Percentiles rank a stretch among this genome's conserved stretches.
Evolutionary conservation across 805 yeast genomes (phyloP).

Genomic region (Lachancea quebecensis): DNA sequence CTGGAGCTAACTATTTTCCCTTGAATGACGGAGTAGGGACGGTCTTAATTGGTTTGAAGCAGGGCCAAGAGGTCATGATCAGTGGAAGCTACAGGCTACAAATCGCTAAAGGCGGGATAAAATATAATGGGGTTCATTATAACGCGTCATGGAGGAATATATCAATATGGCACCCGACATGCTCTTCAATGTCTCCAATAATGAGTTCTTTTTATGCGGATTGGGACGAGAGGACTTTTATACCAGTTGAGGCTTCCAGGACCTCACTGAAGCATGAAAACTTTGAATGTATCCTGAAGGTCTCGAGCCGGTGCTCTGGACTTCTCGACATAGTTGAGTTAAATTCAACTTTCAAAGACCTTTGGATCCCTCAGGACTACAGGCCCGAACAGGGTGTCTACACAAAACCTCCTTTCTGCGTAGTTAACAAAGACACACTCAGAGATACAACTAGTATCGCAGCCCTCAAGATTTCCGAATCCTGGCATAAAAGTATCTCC

Average conservation of each 20-base stretch:
- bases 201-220: constrained; percentile 28
- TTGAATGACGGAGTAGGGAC: constrained; percentile 8
- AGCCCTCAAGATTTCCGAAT: constrained; percentile 14
- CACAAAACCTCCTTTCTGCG: not conserved
- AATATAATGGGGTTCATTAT: constrained; percentile 27
- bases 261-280: constrained; percentile 5
- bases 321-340: constrained; percentile 13
- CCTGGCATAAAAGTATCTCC: constrained; percentile 22
- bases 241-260: constrained; percentile 8
- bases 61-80: constrained; percentile 20
- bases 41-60: constrained; percentile 18
- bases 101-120: constrained; percentile 29
- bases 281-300: constrained; percentile 20
- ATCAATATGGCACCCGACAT: constrained; percentile 26
- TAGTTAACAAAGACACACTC: constrained; percentile 1
- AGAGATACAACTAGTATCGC: constrained; percentile 5
- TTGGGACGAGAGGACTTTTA: constrained; percentile 23
- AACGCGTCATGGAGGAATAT: constrained; percentile 20
- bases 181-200: constrained; percentile 24
- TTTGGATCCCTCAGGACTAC: constrained; percentile 20
- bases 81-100: constrained; percentile 26
- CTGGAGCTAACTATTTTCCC: constrained; percentile 3
- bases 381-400: not conserved
- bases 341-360: constrained; percentile 15
- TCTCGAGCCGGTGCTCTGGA: constrained; percentile 14